phyloP scores from a whole-genome alignment of 129 eudicot genomes.

The Kitagawia praeruptora region DNA sequence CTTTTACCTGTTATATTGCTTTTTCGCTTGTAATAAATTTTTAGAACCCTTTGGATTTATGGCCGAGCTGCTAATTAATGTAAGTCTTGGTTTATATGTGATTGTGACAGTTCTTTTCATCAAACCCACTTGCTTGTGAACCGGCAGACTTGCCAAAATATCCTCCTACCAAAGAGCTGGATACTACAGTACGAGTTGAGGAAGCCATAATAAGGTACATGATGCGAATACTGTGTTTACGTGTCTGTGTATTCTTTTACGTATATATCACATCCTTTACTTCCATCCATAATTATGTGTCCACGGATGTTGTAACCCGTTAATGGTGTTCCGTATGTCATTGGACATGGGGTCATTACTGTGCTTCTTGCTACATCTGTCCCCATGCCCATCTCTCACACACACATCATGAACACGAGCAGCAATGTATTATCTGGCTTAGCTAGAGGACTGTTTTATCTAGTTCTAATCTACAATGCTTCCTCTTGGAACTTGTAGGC shows the following conservation, averaged over 20 bases:
- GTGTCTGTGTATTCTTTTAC: not conserved
- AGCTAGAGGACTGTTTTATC: not conserved
- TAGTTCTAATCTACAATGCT: not conserved
- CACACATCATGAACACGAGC: not conserved
- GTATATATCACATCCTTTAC: not conserved
- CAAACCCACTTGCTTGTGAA: constrained; percentile 80
- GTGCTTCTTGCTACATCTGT: not conserved
- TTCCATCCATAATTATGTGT: not conserved
- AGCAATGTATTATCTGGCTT: not conserved
- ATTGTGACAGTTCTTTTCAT: constrained; percentile 57
- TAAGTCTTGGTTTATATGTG: constrained; percentile 1
- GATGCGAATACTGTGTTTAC: not conserved
- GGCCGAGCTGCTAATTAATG: constrained; percentile 1
- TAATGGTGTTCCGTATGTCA: no score
- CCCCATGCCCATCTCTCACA: not conserved
- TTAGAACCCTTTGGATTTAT: not conserved
- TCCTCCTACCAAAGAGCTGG: constrained; percentile 88
- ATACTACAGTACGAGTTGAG: constrained; percentile 81
- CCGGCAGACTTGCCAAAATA: constrained; percentile 87
- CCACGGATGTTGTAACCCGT: not conserved
- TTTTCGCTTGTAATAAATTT: not conserved
- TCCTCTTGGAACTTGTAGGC: not conserved
- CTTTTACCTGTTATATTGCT: not conserved
- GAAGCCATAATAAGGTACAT: constrained; percentile 73
- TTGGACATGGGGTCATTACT: no score